Evolutionary conservation across 2,329 filamentous ascomycete species (phyloP).

Genomic region (Emmonsiellopsis sp.): DNA sequence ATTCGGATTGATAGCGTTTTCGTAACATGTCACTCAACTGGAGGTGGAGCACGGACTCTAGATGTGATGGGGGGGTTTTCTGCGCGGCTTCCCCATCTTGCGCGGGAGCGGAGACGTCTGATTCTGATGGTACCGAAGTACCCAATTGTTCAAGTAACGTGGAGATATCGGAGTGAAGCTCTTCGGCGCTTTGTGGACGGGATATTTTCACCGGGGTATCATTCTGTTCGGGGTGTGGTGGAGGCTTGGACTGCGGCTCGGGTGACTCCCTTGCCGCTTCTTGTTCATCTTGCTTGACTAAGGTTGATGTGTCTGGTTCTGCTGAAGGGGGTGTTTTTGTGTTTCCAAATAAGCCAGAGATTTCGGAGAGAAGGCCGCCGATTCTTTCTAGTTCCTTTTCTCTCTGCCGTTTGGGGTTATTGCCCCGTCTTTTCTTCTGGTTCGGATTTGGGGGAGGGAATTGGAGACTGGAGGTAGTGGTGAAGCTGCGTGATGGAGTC

Average conservation of each 20-base stretch:
- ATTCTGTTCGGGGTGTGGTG: no score
- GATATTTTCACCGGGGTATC: no score
- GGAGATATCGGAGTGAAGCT: no score
- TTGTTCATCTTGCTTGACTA: background rate
- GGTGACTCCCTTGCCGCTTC: no score
- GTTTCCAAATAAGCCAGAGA: background rate
- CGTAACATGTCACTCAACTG: background rate
- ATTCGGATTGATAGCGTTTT: background rate
- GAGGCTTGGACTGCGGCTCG: no score
- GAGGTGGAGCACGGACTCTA: no score
- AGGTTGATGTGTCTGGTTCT: background rate
- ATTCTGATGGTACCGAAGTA: no score
- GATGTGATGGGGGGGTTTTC: no score
- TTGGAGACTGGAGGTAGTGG: constrained; percentile 10
- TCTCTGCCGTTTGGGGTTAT: background rate
- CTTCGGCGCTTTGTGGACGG: no score
- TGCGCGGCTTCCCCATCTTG: no score
- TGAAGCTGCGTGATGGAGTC: constrained; percentile 5
- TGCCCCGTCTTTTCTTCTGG: constrained; percentile 1
- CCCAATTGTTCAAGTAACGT: no score
- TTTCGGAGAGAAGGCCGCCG: background rate
- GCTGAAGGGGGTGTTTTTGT: background rate
- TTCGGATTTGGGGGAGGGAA: constrained; percentile 1
- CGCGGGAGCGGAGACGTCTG: no score
- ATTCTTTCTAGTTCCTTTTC: background rate